A percentile compares a stretch with the other conserved stretches of the same genome.
Conservation (phyloP, 176 grass and related monocot species). For the Aegilops speltoides region DNA sequence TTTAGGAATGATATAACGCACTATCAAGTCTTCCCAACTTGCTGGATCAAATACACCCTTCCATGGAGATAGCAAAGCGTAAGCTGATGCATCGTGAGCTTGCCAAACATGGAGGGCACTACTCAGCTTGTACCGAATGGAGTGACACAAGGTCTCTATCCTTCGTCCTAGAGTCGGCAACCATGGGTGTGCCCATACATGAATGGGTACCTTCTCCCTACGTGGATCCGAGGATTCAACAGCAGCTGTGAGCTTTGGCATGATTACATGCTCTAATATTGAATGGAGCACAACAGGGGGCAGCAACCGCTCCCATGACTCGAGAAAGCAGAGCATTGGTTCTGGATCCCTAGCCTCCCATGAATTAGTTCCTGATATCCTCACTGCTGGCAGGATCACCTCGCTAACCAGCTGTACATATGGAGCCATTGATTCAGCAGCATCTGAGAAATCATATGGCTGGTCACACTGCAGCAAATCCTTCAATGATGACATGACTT, state of each 20-base stretch:
- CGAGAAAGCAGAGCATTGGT: constrained; percentile 80
- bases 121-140: constrained; percentile 83
- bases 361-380: constrained; percentile 74
- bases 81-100: constrained; percentile 77
- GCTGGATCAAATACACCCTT: constrained; percentile 78
- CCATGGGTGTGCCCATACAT: constrained; percentile 87
- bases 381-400: constrained; percentile 74
- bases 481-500: constrained; percentile 62
- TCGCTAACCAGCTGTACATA: constrained; percentile 78
- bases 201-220: constrained; percentile 63
- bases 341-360: constrained; percentile 87
- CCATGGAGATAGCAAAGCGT: constrained; percentile 75
- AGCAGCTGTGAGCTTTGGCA: constrained; percentile 78
- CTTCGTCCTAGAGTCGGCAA: constrained; percentile 62
- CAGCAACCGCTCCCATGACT: constrained; percentile 65
- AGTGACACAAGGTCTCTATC: constrained; percentile 61
- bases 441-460: constrained; percentile 66
- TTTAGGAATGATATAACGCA: constrained; percentile 78
- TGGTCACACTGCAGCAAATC: constrained; percentile 76
- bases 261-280: constrained; percentile 72
- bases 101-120: constrained; percentile 82
- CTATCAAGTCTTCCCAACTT: constrained; percentile 80
- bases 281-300: constrained; percentile 66
- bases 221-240: constrained; percentile 88
- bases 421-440: constrained; percentile 47